Percentiles rank a stretch among this genome's conserved stretches.
Conservation (phyloP, 2,329 filamentous ascomycete genomes). For the Claviceps sorghi region DNA sequence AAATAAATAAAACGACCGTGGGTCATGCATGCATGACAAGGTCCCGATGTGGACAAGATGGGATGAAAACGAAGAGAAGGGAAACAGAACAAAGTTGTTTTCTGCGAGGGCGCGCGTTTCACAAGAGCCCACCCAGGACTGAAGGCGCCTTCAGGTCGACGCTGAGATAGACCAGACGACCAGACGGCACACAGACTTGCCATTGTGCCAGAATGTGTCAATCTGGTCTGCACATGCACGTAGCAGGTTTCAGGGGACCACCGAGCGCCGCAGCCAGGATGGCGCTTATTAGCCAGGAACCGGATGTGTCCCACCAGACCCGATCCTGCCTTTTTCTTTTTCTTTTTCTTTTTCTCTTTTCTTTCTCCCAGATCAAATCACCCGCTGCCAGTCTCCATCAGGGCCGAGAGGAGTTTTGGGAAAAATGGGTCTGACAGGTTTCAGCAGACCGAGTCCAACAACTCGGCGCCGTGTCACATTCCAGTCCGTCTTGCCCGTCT, state of each 20-base stretch:
- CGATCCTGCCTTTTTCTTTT: not conserved
- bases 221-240: not conserved
- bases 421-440: too few species aligned
- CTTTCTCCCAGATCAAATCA: not conserved
- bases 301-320: not conserved
- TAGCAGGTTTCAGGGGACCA: slow-evolving; percentile 40
- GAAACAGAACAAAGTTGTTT: slow-evolving; percentile 9
- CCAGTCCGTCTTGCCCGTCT: not conserved
- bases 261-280: slow-evolving; percentile 9
- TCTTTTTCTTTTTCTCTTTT: not conserved
- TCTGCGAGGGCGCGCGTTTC: slow-evolving; percentile 5
- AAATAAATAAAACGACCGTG: not conserved
- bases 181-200: not conserved
- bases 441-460: too few species aligned
- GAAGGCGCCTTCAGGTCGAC: not conserved
- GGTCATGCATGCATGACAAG: not conserved
- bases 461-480: not conserved
- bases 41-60: not conserved
- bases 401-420: too few species aligned
- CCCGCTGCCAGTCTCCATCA: not conserved
- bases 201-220: not conserved
- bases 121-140: not conserved
- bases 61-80: not conserved
- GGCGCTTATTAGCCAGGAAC: not conserved
- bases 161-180: not conserved